These are phyloP conservation scores for Saturnispora zaruensis DNA, from an alignment of 805 yeast genomes.

Conservation along the genomic window DNA sequence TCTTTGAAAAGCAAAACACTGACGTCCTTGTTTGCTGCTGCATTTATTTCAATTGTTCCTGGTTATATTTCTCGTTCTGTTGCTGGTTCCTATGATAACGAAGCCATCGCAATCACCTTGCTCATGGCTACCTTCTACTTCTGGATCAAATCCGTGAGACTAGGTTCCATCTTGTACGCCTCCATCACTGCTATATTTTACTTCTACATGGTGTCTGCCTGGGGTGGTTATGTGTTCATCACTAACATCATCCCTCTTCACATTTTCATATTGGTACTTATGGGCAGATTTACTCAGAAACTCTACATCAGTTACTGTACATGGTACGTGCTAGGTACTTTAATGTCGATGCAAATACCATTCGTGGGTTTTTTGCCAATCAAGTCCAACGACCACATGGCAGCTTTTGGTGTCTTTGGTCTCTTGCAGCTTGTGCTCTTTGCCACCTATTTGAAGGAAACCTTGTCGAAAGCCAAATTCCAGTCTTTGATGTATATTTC, in stretches of 20 bases:
- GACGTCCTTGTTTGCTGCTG: slow-evolving; percentile 88
- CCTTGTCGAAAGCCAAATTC: slow-evolving; percentile 67
- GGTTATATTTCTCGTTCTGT: slow-evolving; percentile 98
- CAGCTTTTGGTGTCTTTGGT: slow-evolving; percentile 95
- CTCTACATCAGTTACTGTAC: slow-evolving; percentile 88
- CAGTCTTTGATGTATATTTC: slow-evolving; percentile 57
- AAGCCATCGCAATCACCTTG: slow-evolving; percentile 94
- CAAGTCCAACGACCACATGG: slow-evolving; percentile 97
- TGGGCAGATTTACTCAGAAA: slow-evolving; percentile 87
- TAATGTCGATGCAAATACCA: slow-evolving; percentile 98
- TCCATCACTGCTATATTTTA: slow-evolving; percentile 78
- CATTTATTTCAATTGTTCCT: slow-evolving; percentile 95
- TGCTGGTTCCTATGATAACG: slow-evolving; percentile 98
- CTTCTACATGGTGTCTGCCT: slow-evolving; percentile 98
- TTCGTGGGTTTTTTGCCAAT: slow-evolving; percentile 97
- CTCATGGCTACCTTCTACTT: slow-evolving; percentile 91
- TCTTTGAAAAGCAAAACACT: slow-evolving; percentile 30
- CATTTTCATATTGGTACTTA: slow-evolving; percentile 76
- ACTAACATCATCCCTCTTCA: slow-evolving; percentile 96
- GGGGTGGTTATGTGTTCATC: slow-evolving; percentile 99
- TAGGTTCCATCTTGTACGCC: slow-evolving; percentile 82
- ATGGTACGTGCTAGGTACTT: slow-evolving; percentile 96
- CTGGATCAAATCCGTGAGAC: slow-evolving; percentile 91
- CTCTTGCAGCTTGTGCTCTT: slow-evolving; percentile 82
- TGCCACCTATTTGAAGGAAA: slow-evolving; percentile 71